A percentile compares a stretch with the other conserved stretches of the same genome.
Conservation (phyloP, 192 early-diverging fungal species). For the Coemansia sp. region DNA sequence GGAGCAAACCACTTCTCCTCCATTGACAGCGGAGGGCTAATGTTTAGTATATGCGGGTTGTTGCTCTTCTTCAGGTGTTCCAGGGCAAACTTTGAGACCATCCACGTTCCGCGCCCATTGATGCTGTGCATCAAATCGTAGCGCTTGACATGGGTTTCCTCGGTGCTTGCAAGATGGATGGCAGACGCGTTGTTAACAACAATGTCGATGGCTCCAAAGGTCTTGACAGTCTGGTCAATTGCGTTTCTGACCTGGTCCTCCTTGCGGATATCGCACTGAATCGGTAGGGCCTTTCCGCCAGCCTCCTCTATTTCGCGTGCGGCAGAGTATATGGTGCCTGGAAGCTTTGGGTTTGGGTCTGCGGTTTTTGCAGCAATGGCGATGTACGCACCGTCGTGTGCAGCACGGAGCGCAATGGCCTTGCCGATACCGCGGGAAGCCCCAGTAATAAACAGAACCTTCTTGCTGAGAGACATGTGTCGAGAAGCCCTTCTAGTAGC, state of each 20-base stretch:
- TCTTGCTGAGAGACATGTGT: conserved; percentile 55
- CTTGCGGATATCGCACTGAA: conserved; percentile 82
- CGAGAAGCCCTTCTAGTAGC: not conserved
- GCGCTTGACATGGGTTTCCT: conserved; percentile 60
- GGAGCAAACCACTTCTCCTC: conserved; percentile 67
- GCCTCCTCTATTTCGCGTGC: conserved; percentile 71
- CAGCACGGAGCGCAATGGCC: conserved; percentile 72
- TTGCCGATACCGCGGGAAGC: conserved; percentile 78
- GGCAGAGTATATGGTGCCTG: conserved; percentile 81
- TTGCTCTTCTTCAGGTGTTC: conserved; percentile 66
- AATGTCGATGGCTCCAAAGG: conserved; percentile 82
- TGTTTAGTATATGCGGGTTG: conserved; percentile 77
- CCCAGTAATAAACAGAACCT: conserved; percentile 61
- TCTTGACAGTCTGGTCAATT: conserved; percentile 63
- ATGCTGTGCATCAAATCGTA: conserved; percentile 77
- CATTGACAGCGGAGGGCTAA: conserved; percentile 73
- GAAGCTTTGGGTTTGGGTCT: conserved; percentile 71
- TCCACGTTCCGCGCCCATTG: conserved; percentile 79
- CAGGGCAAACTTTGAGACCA: conserved; percentile 68
- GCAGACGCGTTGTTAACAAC: conserved; percentile 83
- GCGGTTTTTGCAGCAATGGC: conserved; percentile 78
- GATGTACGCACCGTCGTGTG: conserved; percentile 70
- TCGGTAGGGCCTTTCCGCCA: conserved; percentile 74
- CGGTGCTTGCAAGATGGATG: conserved; percentile 67
- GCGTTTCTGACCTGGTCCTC: conserved; percentile 72